Conservation (phyloP, 305 asterid genomes). For the Fraxinus sp. region DNA sequence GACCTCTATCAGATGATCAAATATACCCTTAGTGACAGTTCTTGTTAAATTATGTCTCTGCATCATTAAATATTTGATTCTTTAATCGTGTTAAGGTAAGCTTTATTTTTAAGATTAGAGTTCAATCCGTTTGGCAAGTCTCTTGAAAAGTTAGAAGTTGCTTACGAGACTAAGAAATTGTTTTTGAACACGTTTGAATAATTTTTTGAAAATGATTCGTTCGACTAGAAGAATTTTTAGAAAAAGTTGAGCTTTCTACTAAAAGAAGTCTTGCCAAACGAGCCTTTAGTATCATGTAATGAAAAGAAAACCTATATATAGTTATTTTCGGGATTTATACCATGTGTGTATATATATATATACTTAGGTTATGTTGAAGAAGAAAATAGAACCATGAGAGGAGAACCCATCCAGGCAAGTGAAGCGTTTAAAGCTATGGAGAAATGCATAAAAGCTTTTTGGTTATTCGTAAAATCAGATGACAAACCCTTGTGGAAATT, state of each 20-base stretch:
- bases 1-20: not conserved
- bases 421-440: constrained; percentile 42
- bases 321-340: too few relatives aligned
- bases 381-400: constrained; percentile 21
- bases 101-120: not conserved
- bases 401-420: constrained; percentile 32
- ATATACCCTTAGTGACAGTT: not conserved
- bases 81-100: not conserved
- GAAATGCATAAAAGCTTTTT: constrained; percentile 47
- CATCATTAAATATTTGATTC: too few relatives aligned
- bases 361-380: constrained; percentile 25
- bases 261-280: not conserved
- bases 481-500: constrained; percentile 30
- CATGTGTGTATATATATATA: not conserved
- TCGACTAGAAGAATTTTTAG: too few relatives aligned
- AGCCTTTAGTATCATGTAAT: not conserved
- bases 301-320: not conserved
- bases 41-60: not conserved
- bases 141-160: not conserved
- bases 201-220: too few relatives aligned
- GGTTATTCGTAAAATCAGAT: constrained; percentile 39
- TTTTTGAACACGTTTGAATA: not conserved
- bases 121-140: not conserved
- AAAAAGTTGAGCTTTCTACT: not conserved
- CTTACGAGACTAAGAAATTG: not conserved